Conservation (phyloP, 2,329 filamentous ascomycete genomes). For the Cladosporium sp. region DNA sequence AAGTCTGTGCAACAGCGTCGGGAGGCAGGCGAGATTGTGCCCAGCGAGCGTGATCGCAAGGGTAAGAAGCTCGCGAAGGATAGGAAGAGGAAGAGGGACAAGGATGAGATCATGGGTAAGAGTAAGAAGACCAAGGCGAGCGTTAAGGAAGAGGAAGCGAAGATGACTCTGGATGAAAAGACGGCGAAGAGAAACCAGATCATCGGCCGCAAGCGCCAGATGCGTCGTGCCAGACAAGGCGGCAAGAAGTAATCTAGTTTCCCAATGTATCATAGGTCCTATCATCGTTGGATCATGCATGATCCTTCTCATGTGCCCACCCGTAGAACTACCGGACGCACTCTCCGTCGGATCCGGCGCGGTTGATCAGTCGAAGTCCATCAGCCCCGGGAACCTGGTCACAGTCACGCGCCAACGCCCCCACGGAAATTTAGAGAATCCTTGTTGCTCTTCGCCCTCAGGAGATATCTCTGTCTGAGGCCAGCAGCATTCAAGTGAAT, state of each 20-base stretch:
- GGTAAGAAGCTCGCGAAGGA: constrained; percentile 14
- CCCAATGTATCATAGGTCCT: no score
- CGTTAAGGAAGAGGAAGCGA: constrained; percentile 29
- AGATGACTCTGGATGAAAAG: constrained; percentile 42
- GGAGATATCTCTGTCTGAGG: no score
- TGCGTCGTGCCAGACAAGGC: constrained; percentile 43
- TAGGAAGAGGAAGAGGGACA: constrained; percentile 15
- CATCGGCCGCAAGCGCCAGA: constrained; percentile 76
- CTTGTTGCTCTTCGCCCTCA: no score
- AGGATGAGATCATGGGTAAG: constrained; percentile 14
- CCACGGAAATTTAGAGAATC: no score
- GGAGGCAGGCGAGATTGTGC: constrained; percentile 11
- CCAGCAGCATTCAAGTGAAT: no score
- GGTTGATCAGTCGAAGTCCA: no score
- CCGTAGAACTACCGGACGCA: no score
- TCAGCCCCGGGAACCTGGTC: no score
- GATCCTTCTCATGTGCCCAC: no score
- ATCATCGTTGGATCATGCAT: no score
- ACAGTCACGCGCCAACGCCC: no score
- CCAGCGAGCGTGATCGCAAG: constrained; percentile 10
- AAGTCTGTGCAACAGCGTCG: constrained; percentile 19
- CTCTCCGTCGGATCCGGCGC: no score
- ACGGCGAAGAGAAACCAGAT: constrained; percentile 64
- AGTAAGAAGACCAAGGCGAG: constrained; percentile 26
- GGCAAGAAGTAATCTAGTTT: constrained; percentile 13